Percentiles rank a stretch among this genome's conserved stretches.
phyloP scores from a whole-genome alignment of 2,329 filamentous ascomycete species.

The Beauveria medogensis region DNA sequence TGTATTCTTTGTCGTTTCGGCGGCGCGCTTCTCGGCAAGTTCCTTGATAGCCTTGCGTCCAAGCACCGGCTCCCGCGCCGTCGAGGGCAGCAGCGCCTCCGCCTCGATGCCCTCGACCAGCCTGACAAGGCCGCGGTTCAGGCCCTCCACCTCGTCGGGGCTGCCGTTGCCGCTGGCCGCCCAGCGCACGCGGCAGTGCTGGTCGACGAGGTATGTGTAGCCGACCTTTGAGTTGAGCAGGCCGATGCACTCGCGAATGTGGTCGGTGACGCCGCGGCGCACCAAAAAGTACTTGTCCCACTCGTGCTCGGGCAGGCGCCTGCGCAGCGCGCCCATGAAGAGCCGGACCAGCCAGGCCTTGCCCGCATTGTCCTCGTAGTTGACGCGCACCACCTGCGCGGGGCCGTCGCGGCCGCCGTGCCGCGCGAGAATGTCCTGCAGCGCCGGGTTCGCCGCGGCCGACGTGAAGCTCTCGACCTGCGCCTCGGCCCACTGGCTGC shows the following conservation, averaged over 20 bases:
- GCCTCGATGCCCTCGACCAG: slow-evolving; percentile 51
- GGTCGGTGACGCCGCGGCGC: slow-evolving; percentile 47
- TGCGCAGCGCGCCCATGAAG: slow-evolving; percentile 47
- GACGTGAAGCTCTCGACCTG: slow-evolving; percentile 69
- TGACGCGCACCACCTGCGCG: slow-evolving; percentile 77
- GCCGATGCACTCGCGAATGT: slow-evolving; percentile 55
- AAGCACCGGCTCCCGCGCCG: slow-evolving; percentile 26
- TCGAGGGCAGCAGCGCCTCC: slow-evolving; percentile 24
- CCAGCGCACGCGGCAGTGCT: slow-evolving; percentile 85
- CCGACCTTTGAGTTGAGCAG: slow-evolving; percentile 86
- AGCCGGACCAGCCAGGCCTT: slow-evolving; percentile 51
- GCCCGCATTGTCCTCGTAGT: slow-evolving; percentile 74
- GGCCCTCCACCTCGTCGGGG: slow-evolving; percentile 55
- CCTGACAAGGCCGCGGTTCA: slow-evolving; percentile 56
- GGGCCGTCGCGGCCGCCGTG: slow-evolving; percentile 32
- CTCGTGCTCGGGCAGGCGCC: slow-evolving; percentile 39
- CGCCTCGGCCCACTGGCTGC: slow-evolving; percentile 74
- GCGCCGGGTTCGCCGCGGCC: slow-evolving; percentile 56
- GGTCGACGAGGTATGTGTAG: slow-evolving; percentile 86
- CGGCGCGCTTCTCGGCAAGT: slow-evolving; percentile 9
- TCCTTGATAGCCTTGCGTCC: slow-evolving; percentile 11
- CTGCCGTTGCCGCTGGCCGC: slow-evolving; percentile 70
- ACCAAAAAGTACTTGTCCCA: slow-evolving; percentile 57
- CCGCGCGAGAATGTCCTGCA: slow-evolving; percentile 53
- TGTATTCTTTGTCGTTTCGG: background rate